Base-by-base conservation (phyloP, 495 filamentous ascomycete species). In the Aspergillus saccharolyticus region DNA sequence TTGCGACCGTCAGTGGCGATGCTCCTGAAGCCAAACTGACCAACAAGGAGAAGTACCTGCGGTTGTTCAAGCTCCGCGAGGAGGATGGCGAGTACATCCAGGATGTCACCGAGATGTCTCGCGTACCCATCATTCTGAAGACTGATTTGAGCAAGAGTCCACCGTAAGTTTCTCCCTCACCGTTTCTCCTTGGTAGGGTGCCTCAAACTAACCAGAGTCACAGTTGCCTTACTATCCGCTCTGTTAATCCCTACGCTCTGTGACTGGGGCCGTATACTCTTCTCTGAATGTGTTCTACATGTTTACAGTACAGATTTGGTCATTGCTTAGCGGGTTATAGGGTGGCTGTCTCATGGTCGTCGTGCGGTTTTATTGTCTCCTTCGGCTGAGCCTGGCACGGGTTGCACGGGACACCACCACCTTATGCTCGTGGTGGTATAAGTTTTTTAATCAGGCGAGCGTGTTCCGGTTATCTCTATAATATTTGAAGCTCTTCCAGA, bases 81-180 rank as follows among this genome's bases (percentile, higher is more conserved):
- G 91, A 95, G 74, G 87, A 88, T 59, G 91, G 95, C 33, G 90
- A 97, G 53, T 92, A 95, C 76, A 96, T 98, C 65, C 94, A 98
- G 71, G 94, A 97, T 70, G 91, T 98, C 58, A 90, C 85, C 22
- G 94, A 98, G 80, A 96, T 98, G 90, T 93, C 91, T 39, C 81
- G 91, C 54, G 90, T 98, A 51, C 94, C 94, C 3, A 89, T 98
- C 56, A 96, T 97, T 64, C 75, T 98, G 52, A 98, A 97, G 85
- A 98, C 94, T 33, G 94, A 98, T 74, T 81, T 98, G 64, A 89
- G 81, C 78, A 98, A 97, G 88, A 97, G 94, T 72, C 94, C 94
- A 75, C 94, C 94, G 90, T 97, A 88, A 78, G 93, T 89, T 63
- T 20, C 33, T 56, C 47, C 18, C 57, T 52, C 50, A 43, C 21